Evolutionary conservation across 495 filamentous ascomycete species (phyloP), one percentile per base, ranked within the genome.

Genomic region (Penicillium goetzii): DNA sequence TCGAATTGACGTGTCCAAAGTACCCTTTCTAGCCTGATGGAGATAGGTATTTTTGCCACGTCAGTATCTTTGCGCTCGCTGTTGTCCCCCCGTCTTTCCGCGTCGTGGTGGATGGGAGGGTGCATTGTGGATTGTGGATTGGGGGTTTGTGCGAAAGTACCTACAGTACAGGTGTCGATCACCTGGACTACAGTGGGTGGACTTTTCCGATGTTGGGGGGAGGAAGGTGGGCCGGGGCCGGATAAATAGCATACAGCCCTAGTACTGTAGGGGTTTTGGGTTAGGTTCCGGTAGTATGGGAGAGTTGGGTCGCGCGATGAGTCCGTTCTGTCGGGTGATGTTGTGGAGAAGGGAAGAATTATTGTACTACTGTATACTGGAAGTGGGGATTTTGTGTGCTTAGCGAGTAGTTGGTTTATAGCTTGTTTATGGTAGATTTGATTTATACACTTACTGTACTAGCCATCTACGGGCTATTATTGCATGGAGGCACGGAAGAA

Each of bases 61-160:
- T 55, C 52, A 30, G 52, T 36, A 55, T 34, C 19, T 55, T 55
- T 55, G 52, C 52, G 47, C 47, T 51, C 5, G 26, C 30, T 55
- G 26, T 15, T 23, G 17, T 5, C 9, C 45, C 19, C 0, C 47
- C 25, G 28, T 14, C 4, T 7, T 9, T 15, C 25, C n/a, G 15
- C 26, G 51, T 21, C 15, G n/a, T 21, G 41, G 6, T 9, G 41
- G n/a, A 43, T 2, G 15, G 1, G 41, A 21, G 41, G 15, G 40
- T 1, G 40, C 3, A 38, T 40, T n/a, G 40, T 8, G 40, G 17
- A n/a, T 19, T 19, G 5, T 7, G n/a, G 12, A 19, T 19, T 9
- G 28, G 33, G 50, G 8, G 8, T 33, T 28, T 30, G 17, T 3
- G 17, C 52, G 5, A 55, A 55, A 55, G 52, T 55, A 55, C 52